phyloP scores from a whole-genome alignment of 1,284 basidiomycete genomes.

The Xerocomus tenax region DNA sequence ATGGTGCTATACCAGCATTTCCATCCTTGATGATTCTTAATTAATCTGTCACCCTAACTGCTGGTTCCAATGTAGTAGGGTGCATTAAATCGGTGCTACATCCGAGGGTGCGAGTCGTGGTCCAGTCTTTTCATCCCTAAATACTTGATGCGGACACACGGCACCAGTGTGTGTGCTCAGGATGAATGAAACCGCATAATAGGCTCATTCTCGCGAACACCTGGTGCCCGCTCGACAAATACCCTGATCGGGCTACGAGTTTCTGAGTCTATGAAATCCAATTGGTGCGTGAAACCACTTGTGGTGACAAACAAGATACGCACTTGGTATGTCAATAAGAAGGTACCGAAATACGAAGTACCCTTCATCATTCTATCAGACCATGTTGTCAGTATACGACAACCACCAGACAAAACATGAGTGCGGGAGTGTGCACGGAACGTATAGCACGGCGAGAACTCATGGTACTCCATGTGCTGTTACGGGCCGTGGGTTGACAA shows the following conservation, averaged over 20 bases:
- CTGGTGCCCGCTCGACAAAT: conserved; percentile 59
- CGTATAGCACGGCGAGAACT: conserved; percentile 1
- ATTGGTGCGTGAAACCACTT: conserved; percentile 1
- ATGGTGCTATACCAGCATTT: conserved; percentile 8
- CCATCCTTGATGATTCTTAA: conserved; percentile 8
- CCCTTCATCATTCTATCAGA: conserved; percentile 57
- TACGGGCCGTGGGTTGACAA: background rate
- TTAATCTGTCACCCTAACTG: conserved; percentile 5
- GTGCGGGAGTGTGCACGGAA: background rate
- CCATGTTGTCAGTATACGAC: conserved; percentile 12
- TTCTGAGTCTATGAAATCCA: conserved; percentile 45
- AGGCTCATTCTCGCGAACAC: conserved; percentile 62
- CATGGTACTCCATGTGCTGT: conserved; percentile 3
- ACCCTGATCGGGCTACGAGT: conserved; percentile 55
- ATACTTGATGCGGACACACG: conserved; percentile 10
- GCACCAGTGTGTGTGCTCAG: conserved; percentile 17
- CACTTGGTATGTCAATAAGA: conserved; percentile 71
- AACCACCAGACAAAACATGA: conserved; percentile 2
- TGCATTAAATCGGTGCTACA: conserved; percentile 20
- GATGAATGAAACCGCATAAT: conserved; percentile 57
- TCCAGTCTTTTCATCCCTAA: conserved; percentile 5
- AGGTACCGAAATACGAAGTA: conserved; percentile 72
- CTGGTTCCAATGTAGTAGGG: conserved; percentile 20
- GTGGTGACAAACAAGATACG: conserved; percentile 25
- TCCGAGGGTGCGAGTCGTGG: conserved; percentile 10